These are phyloP conservation scores for Gremmenia infestans DNA, from an alignment of 2,329 filamentous ascomycete species.

Conservation along the genomic window DNA sequence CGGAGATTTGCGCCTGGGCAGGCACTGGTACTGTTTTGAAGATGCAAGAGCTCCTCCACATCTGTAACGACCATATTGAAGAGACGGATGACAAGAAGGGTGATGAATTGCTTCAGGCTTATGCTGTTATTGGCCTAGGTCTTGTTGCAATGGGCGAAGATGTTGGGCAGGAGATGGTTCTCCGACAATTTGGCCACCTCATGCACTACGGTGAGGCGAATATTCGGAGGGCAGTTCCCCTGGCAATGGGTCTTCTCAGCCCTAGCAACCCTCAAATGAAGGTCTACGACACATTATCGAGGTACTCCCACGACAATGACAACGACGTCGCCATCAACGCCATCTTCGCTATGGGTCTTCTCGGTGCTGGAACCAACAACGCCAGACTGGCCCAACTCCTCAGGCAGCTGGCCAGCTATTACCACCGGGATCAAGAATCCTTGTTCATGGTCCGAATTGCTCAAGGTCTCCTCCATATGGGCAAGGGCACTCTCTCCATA, in stretches of 20 bases:
- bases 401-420: constrained; percentile 93
- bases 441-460: constrained; percentile 99
- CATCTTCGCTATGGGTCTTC: constrained; percentile 97
- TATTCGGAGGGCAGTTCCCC: constrained; percentile 89
- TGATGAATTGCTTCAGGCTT: constrained; percentile 91
- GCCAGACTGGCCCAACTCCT: constrained; percentile 91
- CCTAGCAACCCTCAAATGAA: constrained; percentile 99
- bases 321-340: constrained; percentile 97
- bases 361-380: constrained; percentile 97
- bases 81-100: constrained; percentile 92
- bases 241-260: constrained; percentile 94
- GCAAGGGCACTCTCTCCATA: constrained; percentile 92
- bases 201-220: constrained; percentile 99
- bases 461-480: constrained; percentile 96
- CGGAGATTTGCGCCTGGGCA: constrained; percentile 96
- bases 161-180: constrained; percentile 96
- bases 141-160: constrained; percentile 98
- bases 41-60: constrained; percentile 92
- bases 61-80: constrained; percentile 96
- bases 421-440: constrained; percentile 92
- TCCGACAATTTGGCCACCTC: constrained; percentile 93
- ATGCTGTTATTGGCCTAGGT: constrained; percentile 90
- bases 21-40: constrained; percentile 96
- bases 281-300: constrained; percentile 94
- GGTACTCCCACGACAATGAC: constrained; percentile 98